Percentiles rank a stretch among this genome's conserved stretches.
Conservation (phyloP, 352 stramenopile species). For the Pythium brachiatum region DNA sequence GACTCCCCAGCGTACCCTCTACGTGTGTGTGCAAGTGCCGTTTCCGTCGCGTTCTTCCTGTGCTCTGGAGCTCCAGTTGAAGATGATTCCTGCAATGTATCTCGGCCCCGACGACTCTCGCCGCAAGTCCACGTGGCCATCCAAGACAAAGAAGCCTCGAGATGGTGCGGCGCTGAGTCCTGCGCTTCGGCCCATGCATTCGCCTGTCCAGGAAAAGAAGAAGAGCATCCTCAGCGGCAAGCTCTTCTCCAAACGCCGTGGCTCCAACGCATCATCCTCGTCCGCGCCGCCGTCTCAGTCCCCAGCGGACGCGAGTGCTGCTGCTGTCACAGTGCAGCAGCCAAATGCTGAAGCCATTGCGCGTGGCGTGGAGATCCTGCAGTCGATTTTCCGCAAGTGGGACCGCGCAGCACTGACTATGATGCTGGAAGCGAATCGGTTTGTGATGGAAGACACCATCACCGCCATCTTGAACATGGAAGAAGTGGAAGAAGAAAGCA, state of each 20-base stretch:
- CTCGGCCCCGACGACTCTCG: constrained; percentile 5
- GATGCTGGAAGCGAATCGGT: constrained; percentile 72
- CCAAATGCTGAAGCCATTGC: constrained; percentile 48
- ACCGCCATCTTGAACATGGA: constrained; percentile 78
- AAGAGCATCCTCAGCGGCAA: constrained; percentile 46
- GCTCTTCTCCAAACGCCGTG: constrained; percentile 51
- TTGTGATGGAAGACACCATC: constrained; percentile 83
- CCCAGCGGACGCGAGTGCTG: not conserved
- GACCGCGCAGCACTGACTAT: constrained; percentile 61
- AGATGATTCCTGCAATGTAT: constrained; percentile 18
- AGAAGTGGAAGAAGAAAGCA: constrained; percentile 37
- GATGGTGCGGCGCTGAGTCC: constrained; percentile 11
- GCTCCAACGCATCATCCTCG: constrained; percentile 12
- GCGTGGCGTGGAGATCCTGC: constrained; percentile 66
- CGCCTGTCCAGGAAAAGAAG: constrained; percentile 25
- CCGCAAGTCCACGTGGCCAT: constrained; percentile 18
- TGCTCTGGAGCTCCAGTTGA: not conserved
- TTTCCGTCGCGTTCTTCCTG: not conserved
- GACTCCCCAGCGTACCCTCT: not conserved
- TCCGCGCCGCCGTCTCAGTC: not conserved
- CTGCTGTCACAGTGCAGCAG: constrained; percentile 13
- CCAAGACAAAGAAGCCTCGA: constrained; percentile 1
- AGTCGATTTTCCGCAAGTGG: constrained; percentile 84
- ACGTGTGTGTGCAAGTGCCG: not conserved
- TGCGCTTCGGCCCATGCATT: constrained; percentile 8